These are phyloP conservation scores for Ogataea methylovora DNA, from an alignment of 805 yeast species.

Conservation along the genomic window DNA sequence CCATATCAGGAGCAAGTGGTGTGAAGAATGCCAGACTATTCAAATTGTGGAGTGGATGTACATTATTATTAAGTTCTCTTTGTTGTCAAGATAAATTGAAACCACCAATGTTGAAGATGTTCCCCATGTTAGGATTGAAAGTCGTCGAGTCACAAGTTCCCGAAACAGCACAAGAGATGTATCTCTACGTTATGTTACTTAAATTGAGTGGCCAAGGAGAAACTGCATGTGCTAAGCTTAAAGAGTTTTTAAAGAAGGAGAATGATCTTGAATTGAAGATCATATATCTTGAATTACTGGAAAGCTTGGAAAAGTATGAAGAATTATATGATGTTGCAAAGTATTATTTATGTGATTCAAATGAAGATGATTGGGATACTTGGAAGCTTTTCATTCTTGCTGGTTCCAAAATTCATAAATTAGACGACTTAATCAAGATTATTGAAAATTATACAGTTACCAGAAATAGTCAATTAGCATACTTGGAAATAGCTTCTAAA, in stretches of 20 bases:
- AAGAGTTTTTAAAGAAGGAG: conserved; percentile 26
- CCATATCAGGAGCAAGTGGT: conserved; percentile 8
- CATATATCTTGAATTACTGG: conserved; percentile 41
- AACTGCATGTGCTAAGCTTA: conserved; percentile 25
- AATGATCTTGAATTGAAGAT: conserved; percentile 60
- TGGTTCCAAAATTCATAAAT: conserved; percentile 25
- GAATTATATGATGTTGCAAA: conserved; percentile 32
- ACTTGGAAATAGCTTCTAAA: conserved; percentile 32
- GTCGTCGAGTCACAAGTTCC: conserved; percentile 48
- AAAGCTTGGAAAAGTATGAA: conserved; percentile 33
- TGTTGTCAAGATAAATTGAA: conserved; percentile 24
- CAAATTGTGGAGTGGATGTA: conserved; percentile 50
- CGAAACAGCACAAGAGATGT: conserved; percentile 56
- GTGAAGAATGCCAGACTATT: conserved; percentile 24
- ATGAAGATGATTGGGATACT: conserved; percentile 69
- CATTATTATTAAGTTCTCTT: conserved; percentile 34
- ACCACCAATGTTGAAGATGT: conserved; percentile 40
- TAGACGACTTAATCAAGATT: conserved; percentile 25
- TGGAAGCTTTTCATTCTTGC: conserved; percentile 55
- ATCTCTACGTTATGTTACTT: conserved; percentile 47
- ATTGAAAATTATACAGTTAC: conserved; percentile 29
- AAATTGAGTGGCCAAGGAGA: conserved; percentile 25
- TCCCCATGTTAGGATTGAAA: conserved; percentile 55
- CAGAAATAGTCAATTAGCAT: conserved; percentile 52
- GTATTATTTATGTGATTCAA: conserved; percentile 34